Base-by-base conservation (phyloP, 139 green algal genomes). In the Asterochloris erici region DNA sequence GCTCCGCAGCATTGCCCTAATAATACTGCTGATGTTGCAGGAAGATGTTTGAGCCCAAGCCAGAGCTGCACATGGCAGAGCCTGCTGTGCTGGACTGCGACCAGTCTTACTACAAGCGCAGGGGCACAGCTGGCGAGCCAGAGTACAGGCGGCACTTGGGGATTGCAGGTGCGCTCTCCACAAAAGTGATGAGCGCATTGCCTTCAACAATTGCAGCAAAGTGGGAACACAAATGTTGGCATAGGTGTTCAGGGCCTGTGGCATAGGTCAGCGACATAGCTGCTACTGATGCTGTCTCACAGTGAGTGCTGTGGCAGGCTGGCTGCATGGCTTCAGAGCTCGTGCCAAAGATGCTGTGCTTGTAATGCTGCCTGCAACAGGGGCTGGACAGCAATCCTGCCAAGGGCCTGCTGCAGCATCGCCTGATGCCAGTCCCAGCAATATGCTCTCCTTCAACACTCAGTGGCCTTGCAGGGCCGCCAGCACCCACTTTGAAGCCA, bases 51-150 rank as follows among this genome's bases (percentile, higher is more conserved):
- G 38, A 54, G 38, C 38, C 38, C 38, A 2, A 6, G 38, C 4
- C 38, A 54, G 38, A 54, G 38, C 38, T 54, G 38, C 38, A 80
- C 29, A 26, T 29, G 13, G 76, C 54, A 69, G 47, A 69, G 54
- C 76, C 76, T 54, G 76, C 24, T 14, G 76, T 80, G 24, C 54
- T 26, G 61, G 76, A 62, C 54, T 80, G 76, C 38, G 76, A 80
- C 76, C 47, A 62, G 61, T 61, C 76, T 38, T 80, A 80, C 76
- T 80, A 80, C 68, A 54, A 54, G 38, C 38, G 76, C 68, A 12
- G n/a, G 76, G 76, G 24, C 60, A 19, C 76, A 80, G 60, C 23
- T 80, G 54, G 60, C 38, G 6, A 80, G 23, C 60, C 76, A 70
- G 60, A 69, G 9, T 80, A 80, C 60, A 38, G 76, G n/a, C n/a